phyloP scores from a whole-genome alignment of 345 rosid species.

The Acer campestre region DNA sequence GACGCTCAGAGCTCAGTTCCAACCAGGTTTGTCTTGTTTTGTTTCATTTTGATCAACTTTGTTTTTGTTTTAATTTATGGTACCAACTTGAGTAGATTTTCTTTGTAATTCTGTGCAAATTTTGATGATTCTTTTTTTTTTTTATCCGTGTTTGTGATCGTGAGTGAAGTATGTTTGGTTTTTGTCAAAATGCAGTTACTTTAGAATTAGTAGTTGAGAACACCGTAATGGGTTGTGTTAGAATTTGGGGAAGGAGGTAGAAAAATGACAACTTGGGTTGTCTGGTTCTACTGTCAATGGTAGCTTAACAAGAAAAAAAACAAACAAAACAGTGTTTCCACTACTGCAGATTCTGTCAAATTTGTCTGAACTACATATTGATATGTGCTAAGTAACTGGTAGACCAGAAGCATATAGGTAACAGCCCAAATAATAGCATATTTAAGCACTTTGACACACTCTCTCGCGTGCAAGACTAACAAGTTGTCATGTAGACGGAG shows the following conservation, averaged over 20 bases:
- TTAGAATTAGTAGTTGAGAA: background rate
- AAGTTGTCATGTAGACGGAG: background rate
- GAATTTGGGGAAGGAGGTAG: background rate
- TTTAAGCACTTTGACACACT: background rate
- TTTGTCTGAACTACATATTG: background rate
- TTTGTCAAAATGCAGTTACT: background rate
- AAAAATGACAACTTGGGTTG: background rate
- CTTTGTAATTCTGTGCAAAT: background rate
- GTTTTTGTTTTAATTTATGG: background rate
- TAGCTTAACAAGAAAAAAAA: background rate
- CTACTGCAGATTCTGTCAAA: background rate
- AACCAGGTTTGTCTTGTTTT: background rate
- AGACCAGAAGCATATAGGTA: background rate
- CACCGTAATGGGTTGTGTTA: background rate
- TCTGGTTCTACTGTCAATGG: background rate
- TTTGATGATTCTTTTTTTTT: background rate
- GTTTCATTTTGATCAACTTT: background rate
- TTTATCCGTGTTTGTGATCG: background rate
- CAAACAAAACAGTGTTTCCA: background rate
- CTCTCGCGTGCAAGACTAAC: background rate
- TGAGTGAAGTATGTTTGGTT: background rate
- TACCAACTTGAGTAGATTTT: background rate
- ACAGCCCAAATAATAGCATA: background rate
- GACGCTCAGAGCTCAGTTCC: slow-evolving; percentile 6
- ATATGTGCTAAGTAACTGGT: background rate